Conservation (phyloP, 2,329 filamentous ascomycete genomes). For the Coniochaeta sp. region DNA sequence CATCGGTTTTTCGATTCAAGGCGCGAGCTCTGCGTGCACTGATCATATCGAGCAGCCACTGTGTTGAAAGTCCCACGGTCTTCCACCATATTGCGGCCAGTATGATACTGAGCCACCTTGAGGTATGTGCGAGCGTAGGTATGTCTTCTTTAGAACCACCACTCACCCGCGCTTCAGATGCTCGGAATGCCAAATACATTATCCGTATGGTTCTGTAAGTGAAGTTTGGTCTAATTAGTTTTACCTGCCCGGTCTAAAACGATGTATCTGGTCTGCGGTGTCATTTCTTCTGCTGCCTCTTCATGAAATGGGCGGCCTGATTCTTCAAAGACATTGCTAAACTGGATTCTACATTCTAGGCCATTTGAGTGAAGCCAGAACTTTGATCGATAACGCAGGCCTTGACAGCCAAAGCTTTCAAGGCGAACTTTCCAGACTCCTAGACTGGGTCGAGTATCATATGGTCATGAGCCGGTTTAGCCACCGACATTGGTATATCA, state of each 20-base stretch:
- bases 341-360: slow-evolving; percentile 9
- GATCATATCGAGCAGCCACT: slow-evolving; percentile 10
- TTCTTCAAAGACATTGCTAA: slow-evolving; percentile 12
- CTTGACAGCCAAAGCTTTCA: slow-evolving; percentile 9
- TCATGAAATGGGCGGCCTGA: slow-evolving; percentile 8
- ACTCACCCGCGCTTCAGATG: slow-evolving; percentile 13
- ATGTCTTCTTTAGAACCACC: slow-evolving; percentile 6
- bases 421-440: slow-evolving; percentile 11
- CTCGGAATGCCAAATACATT: slow-evolving; percentile 10
- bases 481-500: slow-evolving; percentile 12
- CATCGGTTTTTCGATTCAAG: slow-evolving; percentile 12
- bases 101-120: slow-evolving; percentile 15
- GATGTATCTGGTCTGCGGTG: slow-evolving; percentile 7
- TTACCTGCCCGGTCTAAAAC: slow-evolving; percentile 8
- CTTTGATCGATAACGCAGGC: slow-evolving; percentile 11
- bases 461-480: slow-evolving; percentile 13
- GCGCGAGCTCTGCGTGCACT: slow-evolving; percentile 12
- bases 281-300: slow-evolving; percentile 2
- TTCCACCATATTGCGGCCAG: slow-evolving; percentile 14
- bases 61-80: slow-evolving; percentile 10
- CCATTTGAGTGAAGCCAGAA: slow-evolving; percentile 13
- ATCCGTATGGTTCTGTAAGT: slow-evolving; percentile 14
- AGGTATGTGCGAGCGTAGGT: slow-evolving; percentile 11
- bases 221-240: slow-evolving; percentile 9
- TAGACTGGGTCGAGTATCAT: slow-evolving; percentile 14